phyloP scores from a whole-genome alignment of 2,329 filamentous ascomycete species.

The Sclerotinia sclerotiorum region DNA sequence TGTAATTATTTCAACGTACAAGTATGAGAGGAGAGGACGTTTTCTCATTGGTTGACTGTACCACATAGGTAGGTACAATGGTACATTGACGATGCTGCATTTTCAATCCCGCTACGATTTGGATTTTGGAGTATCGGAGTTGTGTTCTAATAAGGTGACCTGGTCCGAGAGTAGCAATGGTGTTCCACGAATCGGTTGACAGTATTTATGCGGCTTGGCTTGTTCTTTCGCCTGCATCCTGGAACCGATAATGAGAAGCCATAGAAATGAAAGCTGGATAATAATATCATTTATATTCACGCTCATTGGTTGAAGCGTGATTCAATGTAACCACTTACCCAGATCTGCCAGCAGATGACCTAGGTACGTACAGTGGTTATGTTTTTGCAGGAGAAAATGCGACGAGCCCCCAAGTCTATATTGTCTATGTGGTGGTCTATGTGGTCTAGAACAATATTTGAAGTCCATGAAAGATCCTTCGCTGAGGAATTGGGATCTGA shows the following conservation, averaged over 20 bases:
- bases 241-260: conserved; percentile 6
- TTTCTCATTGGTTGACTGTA: not conserved
- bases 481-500: not conserved
- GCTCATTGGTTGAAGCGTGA: not conserved
- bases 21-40: not conserved
- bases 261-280: not conserved
- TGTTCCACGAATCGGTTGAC: conserved; percentile 11
- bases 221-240: conserved; percentile 7
- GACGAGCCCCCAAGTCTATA: not conserved
- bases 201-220: not conserved
- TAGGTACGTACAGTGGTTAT: not conserved
- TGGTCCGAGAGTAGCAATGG: not conserved
- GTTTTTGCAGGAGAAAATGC: not conserved
- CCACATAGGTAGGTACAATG: not conserved
- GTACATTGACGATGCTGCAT: not conserved
- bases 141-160: not conserved
- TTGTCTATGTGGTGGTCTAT: not conserved
- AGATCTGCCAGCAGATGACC: conserved; percentile 19
- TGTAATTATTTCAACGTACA: not conserved
- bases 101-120: not conserved
- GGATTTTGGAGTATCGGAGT: not conserved
- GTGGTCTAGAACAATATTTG: not conserved
- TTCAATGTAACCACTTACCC: not conserved
- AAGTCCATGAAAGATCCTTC: not conserved
- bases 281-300: not conserved